These are phyloP conservation scores for Tagetes erecta DNA, from an alignment of 129 eudicot genomes.

Conservation along the genomic window DNA sequence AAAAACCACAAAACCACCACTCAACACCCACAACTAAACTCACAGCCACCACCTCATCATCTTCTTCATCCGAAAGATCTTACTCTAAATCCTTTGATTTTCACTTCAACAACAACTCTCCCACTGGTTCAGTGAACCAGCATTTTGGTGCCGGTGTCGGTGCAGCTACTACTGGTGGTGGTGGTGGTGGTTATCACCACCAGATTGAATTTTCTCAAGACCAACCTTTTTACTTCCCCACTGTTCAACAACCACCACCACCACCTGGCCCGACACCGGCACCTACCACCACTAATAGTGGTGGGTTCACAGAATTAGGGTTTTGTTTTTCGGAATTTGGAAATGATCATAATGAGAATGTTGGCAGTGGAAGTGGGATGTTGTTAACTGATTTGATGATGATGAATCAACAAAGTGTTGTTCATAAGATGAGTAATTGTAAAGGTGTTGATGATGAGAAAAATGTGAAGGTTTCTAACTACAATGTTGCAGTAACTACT, in stretches of 20 bases:
- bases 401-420: slow-evolving; percentile 34
- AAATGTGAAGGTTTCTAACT: slow-evolving; percentile 25
- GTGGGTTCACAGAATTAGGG: slow-evolving; percentile 37
- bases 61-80: slow-evolving; percentile 78
- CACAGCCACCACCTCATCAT: slow-evolving; percentile 43
- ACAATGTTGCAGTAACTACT: background rate
- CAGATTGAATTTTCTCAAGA: slow-evolving; percentile 32
- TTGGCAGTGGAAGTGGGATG: slow-evolving; percentile 29
- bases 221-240: slow-evolving; percentile 44
- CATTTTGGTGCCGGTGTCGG: background rate
- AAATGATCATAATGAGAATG: slow-evolving; percentile 30
- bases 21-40: slow-evolving; percentile 28
- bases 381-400: slow-evolving; percentile 44
- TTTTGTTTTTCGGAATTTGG: slow-evolving; percentile 45
- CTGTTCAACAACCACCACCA: slow-evolving; percentile 21
- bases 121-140: slow-evolving; percentile 77
- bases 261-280: background rate
- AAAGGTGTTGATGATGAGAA: slow-evolving; percentile 50
- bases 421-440: slow-evolving; percentile 15
- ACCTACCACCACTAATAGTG: background rate
- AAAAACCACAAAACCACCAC: slow-evolving; percentile 40
- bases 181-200: slow-evolving; percentile 1
- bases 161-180: background rate
- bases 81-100: slow-evolving; percentile 49
- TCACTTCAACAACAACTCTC: slow-evolving; percentile 49